A percentile compares a stretch with the other conserved stretches of the same genome.
phyloP scores from a whole-genome alignment of 1,284 basidiomycete species.

The Malassezia vespertilionis region DNA sequence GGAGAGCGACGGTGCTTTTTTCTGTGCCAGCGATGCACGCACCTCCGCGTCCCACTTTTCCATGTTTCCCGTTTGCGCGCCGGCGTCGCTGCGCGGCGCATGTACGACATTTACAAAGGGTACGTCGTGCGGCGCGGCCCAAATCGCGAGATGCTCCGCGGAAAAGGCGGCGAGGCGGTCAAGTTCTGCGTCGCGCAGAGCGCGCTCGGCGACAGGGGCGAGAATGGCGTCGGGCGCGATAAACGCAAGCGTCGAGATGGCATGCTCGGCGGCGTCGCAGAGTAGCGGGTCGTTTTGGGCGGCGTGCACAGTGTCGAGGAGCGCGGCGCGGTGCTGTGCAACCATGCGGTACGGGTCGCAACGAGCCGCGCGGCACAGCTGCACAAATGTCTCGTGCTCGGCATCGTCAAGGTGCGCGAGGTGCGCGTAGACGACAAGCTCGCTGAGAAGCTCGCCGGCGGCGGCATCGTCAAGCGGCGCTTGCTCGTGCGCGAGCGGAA shows the following conservation, averaged over 20 bases:
- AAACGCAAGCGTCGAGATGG: constrained; percentile 31
- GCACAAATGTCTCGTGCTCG: constrained; percentile 32
- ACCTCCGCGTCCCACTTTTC: constrained; percentile 46
- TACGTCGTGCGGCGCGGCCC: constrained; percentile 30
- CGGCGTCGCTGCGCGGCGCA: constrained; percentile 13
- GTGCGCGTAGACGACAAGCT: constrained; percentile 40
- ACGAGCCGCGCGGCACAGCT: constrained; percentile 33
- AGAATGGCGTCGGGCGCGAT: constrained; percentile 34
- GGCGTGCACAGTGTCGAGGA: constrained; percentile 21
- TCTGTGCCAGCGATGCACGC: constrained; percentile 42
- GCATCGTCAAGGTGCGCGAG: constrained; percentile 26
- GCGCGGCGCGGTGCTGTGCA: constrained; percentile 22
- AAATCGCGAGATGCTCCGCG: constrained; percentile 38
- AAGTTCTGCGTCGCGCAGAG: constrained; percentile 23
- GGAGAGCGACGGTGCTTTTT: constrained; percentile 32
- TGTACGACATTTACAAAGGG: constrained; percentile 40
- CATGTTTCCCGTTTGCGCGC: constrained; percentile 19
- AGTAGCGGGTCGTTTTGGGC: constrained; percentile 22
- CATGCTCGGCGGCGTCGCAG: constrained; percentile 28
- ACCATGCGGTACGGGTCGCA: constrained; percentile 33
- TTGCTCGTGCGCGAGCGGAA: neutral
- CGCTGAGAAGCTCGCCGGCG: constrained; percentile 23
- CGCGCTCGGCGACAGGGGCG: constrained; percentile 24
- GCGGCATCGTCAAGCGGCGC: neutral
- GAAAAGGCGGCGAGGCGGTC: constrained; percentile 24